Conservation (phyloP, 2,329 filamentous ascomycete genomes). For the Neocucurbitaria cava region DNA sequence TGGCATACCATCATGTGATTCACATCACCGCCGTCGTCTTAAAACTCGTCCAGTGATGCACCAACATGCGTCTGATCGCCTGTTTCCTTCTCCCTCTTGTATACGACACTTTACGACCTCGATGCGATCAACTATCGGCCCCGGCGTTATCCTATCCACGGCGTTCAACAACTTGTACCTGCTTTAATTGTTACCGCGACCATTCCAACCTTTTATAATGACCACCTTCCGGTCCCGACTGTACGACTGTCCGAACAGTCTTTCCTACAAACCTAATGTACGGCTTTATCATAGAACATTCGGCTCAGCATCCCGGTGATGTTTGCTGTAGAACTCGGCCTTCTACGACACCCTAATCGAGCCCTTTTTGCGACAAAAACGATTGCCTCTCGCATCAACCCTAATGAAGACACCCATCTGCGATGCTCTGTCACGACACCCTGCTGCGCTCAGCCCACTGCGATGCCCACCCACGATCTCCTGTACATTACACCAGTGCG, state of each 20-base stretch:
- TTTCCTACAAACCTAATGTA: conserved; percentile 34
- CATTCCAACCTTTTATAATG: conserved; percentile 13
- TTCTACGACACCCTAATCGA: conserved; percentile 9
- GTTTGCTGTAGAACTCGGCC: conserved; percentile 21
- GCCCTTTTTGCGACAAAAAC: not conserved
- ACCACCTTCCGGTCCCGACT: conserved; percentile 20
- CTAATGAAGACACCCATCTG: conserved; percentile 24
- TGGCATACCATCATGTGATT: conserved; percentile 64
- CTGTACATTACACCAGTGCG: no score
- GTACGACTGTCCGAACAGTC: conserved; percentile 16
- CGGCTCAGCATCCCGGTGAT: conserved; percentile 31
- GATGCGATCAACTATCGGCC: conserved; percentile 4
- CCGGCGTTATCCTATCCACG: conserved; percentile 11
- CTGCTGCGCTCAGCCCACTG: conserved; percentile 12
- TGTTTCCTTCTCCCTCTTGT: conserved; percentile 1
- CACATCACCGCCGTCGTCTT: conserved; percentile 9
- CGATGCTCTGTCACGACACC: conserved; percentile 21
- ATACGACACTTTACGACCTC: not conserved
- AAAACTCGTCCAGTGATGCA: not conserved
- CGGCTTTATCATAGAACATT: conserved; percentile 25
- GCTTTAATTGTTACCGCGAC: conserved; percentile 12
- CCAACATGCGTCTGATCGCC: not conserved
- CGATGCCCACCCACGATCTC: conserved; percentile 12
- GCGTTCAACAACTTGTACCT: conserved; percentile 16
- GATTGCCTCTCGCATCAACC: conserved; percentile 19